A percentile compares a stretch with the other conserved stretches of the same genome.
Evolutionary conservation across 2,329 filamentous ascomycete species (phyloP).

Genomic region (Alternaria arborescens): DNA sequence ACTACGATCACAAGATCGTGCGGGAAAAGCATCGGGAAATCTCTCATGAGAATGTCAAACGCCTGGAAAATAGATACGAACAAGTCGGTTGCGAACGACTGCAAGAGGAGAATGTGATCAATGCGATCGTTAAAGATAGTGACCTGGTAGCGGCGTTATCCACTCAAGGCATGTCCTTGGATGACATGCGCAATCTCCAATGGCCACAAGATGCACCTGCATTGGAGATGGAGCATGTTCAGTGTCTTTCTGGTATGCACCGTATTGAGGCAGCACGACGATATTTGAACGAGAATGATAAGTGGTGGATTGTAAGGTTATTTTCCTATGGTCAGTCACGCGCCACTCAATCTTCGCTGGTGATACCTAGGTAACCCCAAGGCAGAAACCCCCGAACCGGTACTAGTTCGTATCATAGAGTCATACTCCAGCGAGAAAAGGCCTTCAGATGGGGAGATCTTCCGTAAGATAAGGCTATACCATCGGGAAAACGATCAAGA

Average conservation of each 20-base stretch:
- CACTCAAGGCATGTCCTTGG: slow-evolving; percentile 5
- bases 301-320: slow-evolving; percentile 31
- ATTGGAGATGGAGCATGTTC: slow-evolving; percentile 19
- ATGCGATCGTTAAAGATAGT: slow-evolving; percentile 21
- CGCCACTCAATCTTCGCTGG: neutral
- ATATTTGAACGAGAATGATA: slow-evolving; percentile 30
- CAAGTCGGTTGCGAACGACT: slow-evolving; percentile 15
- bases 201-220: slow-evolving; percentile 19
- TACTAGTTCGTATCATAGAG: slow-evolving; percentile 21
- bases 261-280: slow-evolving; percentile 21
- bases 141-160: slow-evolving; percentile 17
- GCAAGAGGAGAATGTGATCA: slow-evolving; percentile 32
- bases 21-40: slow-evolving; percentile 11
- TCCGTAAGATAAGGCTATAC: slow-evolving; percentile 30
- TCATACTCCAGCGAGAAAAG: slow-evolving; percentile 26
- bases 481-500: slow-evolving; percentile 14
- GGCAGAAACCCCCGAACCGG: slow-evolving; percentile 14
- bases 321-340: slow-evolving; percentile 24
- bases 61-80: slow-evolving; percentile 9
- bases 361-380: neutral
- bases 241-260: slow-evolving; percentile 29
- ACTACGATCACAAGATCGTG: slow-evolving; percentile 6
- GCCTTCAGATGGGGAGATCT: slow-evolving; percentile 28
- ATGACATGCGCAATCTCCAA: slow-evolving; percentile 13
- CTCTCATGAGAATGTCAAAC: slow-evolving; percentile 10